Evolutionary conservation across 169 alveolate genomes (phyloP).

Genomic region (Plasmodium coatneyi): DNA sequence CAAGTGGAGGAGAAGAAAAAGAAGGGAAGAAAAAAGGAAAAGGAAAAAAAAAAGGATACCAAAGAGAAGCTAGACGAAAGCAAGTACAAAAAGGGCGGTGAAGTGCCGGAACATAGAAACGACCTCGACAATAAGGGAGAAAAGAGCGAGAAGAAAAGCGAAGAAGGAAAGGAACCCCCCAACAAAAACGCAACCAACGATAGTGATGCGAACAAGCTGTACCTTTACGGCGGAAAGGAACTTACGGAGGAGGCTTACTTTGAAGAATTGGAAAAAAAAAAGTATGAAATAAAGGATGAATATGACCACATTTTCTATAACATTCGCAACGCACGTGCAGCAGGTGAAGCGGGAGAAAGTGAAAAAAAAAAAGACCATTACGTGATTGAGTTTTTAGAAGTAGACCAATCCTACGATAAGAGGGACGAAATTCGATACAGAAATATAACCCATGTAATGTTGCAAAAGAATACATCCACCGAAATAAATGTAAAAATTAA

Average conservation of each 20-base stretch:
- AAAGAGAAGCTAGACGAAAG: background rate
- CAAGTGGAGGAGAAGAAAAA: background rate
- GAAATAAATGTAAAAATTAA: constrained; percentile 47
- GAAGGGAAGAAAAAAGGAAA: background rate
- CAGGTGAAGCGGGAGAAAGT: constrained; percentile 3
- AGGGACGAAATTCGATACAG: constrained; percentile 32
- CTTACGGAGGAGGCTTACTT: background rate
- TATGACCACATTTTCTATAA: constrained; percentile 59
- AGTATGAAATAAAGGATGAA: constrained; percentile 64
- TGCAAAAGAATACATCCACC: constrained; percentile 37
- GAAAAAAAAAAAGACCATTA: constrained; percentile 1
- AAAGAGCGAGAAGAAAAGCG: background rate
- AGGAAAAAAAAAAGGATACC: background rate
- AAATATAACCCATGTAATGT: constrained; percentile 59
- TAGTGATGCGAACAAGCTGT: background rate
- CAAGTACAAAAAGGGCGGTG: background rate
- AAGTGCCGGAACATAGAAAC: background rate
- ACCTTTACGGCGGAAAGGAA: background rate
- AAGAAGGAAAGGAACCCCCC: background rate
- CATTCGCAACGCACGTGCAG: background rate
- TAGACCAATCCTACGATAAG: constrained; percentile 33
- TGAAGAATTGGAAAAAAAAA: constrained; percentile 38
- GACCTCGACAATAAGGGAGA: background rate
- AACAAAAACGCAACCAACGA: background rate
- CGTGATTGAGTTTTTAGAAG: constrained; percentile 40